phyloP scores from a whole-genome alignment of 345 rosid genomes.

The Turnera subulata region DNA sequence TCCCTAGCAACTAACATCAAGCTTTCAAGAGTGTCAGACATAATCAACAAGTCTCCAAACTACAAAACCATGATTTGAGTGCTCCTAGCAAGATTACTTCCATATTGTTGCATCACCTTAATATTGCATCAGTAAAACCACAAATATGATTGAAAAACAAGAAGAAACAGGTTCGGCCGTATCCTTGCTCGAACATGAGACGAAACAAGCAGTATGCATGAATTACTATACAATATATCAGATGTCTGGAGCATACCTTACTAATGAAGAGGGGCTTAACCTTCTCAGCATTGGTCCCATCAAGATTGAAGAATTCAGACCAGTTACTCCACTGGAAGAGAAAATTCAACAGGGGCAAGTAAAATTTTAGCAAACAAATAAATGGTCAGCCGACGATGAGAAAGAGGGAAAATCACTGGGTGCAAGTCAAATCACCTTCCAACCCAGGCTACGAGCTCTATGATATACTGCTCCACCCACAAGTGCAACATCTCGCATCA shows the following conservation, averaged over 20 bases:
- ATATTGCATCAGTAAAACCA: neutral
- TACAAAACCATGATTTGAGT: neutral
- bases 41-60: too few species aligned
- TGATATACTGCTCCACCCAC: slow-evolving; percentile 75
- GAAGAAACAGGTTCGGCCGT: neutral
- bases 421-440: slow-evolving; percentile 53
- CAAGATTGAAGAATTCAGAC: slow-evolving; percentile 74
- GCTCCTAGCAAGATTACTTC: neutral
- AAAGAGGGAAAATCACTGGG: neutral
- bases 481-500: slow-evolving; percentile 68
- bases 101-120: too few species aligned
- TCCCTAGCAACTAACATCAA: neutral
- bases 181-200: too few species aligned
- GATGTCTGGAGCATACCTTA: slow-evolving; percentile 44
- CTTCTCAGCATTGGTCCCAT: slow-evolving; percentile 66
- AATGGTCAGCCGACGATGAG: neutral
- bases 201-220: too few species aligned
- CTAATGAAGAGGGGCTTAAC: slow-evolving; percentile 86
- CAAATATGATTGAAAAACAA: neutral
- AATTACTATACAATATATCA: too few species aligned
- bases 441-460: slow-evolving; percentile 64
- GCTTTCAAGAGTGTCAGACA: neutral
- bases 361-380: neutral
- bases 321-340: slow-evolving; percentile 65
- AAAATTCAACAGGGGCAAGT: slow-evolving; percentile 6